Evolutionary conservation across 176 grass and related monocot genomes (phyloP).

Genomic region (Eleusine coracana): DNA sequence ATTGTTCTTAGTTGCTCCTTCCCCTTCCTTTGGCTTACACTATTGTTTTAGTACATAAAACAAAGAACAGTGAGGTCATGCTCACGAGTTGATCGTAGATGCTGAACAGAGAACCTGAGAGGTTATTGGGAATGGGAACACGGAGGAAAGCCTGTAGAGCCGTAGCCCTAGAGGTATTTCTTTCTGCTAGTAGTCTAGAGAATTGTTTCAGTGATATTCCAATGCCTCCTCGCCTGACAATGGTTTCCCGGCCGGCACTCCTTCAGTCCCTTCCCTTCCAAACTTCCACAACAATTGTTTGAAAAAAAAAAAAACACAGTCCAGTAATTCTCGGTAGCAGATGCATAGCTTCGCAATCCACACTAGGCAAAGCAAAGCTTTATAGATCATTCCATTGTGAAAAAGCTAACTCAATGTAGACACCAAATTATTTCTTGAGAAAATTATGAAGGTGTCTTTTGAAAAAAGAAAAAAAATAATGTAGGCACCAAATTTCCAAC

Average conservation of each 20-base stretch:
- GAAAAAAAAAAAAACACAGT: too few relatives aligned
- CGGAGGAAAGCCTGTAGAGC: neutral
- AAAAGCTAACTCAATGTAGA: too few relatives aligned
- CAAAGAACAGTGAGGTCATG: neutral
- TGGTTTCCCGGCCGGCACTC: neutral
- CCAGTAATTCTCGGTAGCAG: too few relatives aligned
- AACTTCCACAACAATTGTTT: neutral
- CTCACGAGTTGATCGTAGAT: neutral
- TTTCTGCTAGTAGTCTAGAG: neutral
- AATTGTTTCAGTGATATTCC: neutral
- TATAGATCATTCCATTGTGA: too few relatives aligned
- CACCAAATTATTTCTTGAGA: too few relatives aligned
- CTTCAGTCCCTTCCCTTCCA: neutral
- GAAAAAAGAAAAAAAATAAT: too few relatives aligned
- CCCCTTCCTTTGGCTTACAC: conserved; percentile 15
- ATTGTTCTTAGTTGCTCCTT: conserved; percentile 23
- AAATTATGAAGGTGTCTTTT: too few relatives aligned
- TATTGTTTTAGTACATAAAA: neutral
- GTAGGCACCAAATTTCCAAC: too few relatives aligned
- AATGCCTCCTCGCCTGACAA: neutral
- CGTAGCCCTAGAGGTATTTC: neutral
- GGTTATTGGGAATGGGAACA: neutral
- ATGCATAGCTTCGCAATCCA: too few relatives aligned
- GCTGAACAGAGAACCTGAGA: neutral
- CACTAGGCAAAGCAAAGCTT: too few relatives aligned